Evolutionary conservation across 169 alveolate genomes (phyloP), one percentile per base, ranked within the genome.

Genomic region (Plasmodium inui): DNA sequence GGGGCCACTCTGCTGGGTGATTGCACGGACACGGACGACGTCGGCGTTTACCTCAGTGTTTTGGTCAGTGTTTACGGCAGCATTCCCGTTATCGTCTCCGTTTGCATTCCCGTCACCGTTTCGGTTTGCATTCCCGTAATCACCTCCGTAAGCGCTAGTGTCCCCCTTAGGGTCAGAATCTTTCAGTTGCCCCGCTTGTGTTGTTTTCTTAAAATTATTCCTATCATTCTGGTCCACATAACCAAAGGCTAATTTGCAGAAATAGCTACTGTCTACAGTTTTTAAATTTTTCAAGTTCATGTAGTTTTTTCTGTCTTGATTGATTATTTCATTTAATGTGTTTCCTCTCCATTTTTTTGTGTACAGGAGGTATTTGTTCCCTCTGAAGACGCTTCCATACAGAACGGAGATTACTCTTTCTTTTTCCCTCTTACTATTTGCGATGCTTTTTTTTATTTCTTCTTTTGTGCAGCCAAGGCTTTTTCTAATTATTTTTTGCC

Each of bases 271-370:
- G 39, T 88, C 94, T 6, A 79, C 89, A 67, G 61, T 88, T 88
- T 44, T 79, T 39, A 88, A 88, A 41, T 88, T 55, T 4, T 88
- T 88, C 46, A 57, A 41, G 50, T 88, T 79, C n/a, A 41, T 2
- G 41, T 79, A 79, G 28, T 79, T 88, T 79, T 57, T 80, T 46
- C 46, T 57, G 73, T 88, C 94, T 44, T 88, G 90, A 79, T 88
- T 88, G 70, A 88, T 88, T 26, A 88, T 88, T 88, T 88, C 94
- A n/a, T 67, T 88, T 19, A 88, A 37, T 0, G 94, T 88, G 67
- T 88, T 88, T 7, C 94, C 94, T 50, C 94, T 78, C 94, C 94
- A 88, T 79, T 88, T 88, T 57, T 37, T 88, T 3, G 94, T 61
- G 30, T 88, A 88, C 50, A 79, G 73, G 19, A 88, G 89, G 34